phyloP scores from a whole-genome alignment of 768 basidiomycete genomes.

The Candolleomyces eurysporus region DNA sequence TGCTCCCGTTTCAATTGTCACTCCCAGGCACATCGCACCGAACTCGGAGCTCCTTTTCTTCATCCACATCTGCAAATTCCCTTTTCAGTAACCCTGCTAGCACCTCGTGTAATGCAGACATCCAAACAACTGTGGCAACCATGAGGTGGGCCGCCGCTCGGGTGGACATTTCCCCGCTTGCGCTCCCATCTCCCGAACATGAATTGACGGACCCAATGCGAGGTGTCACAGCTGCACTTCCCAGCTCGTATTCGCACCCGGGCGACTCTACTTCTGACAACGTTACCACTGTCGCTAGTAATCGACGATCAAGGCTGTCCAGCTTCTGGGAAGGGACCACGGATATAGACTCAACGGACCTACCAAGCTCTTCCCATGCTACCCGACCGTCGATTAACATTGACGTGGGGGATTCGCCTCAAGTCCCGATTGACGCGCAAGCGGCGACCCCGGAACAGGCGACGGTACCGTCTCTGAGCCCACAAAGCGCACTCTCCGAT shows the following conservation, averaged over 20 bases:
- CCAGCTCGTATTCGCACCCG: conserved; percentile 51
- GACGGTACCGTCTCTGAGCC: neutral
- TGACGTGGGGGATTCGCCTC: neutral
- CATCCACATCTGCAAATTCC: conserved; percentile 17
- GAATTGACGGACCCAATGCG: conserved; percentile 92
- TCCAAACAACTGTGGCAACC: conserved; percentile 71
- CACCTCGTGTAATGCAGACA: conserved; percentile 40
- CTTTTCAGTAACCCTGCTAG: conserved; percentile 16
- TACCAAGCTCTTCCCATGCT: neutral
- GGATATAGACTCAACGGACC: conserved; percentile 44
- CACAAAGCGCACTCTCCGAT: neutral
- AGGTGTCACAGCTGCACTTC: conserved; percentile 62
- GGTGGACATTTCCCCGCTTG: conserved; percentile 81
- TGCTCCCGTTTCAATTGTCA: conserved; percentile 18
- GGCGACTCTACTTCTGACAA: conserved; percentile 20
- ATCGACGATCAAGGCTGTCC: conserved; percentile 55
- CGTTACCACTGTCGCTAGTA: conserved; percentile 44
- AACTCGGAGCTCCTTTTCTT: conserved; percentile 32
- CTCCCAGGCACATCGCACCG: conserved; percentile 29
- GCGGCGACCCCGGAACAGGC: neutral
- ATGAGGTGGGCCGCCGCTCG: conserved; percentile 85
- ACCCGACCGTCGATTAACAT: neutral
- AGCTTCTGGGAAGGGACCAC: conserved; percentile 80
- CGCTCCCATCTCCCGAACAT: conserved; percentile 86
- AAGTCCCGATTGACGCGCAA: neutral